Percentiles rank a stretch among this genome's conserved stretches.
phyloP scores from a whole-genome alignment of 1,284 basidiomycete species.

The Papiliotrema fonsecae region DNA sequence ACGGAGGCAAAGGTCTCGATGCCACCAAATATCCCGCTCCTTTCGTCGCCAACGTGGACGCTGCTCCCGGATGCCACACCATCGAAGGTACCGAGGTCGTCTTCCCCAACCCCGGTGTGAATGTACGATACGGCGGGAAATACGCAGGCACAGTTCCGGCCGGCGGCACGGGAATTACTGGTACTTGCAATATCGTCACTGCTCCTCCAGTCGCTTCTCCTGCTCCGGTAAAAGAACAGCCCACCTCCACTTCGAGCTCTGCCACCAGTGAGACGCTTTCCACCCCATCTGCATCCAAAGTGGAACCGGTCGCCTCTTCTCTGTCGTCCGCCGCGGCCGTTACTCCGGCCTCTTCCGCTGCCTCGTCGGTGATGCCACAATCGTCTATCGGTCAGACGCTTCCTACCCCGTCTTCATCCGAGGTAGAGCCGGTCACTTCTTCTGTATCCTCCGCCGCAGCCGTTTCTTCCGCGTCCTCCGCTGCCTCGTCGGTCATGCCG shows the following conservation, averaged over 20 bases:
- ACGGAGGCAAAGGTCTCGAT: slow-evolving; percentile 30
- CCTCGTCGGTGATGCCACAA: background rate
- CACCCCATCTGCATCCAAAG: background rate
- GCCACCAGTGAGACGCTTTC: background rate
- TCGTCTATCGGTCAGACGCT: background rate
- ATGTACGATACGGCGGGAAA: slow-evolving; percentile 29
- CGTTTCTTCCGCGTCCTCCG: background rate
- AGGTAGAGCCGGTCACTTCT: too few species aligned
- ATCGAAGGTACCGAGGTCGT: slow-evolving; percentile 30
- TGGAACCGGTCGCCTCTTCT: too few species aligned
- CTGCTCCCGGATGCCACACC: slow-evolving; percentile 35
- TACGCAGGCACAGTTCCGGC: slow-evolving; percentile 8
- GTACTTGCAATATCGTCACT: background rate
- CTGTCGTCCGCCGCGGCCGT: background rate
- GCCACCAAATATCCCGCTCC: slow-evolving; percentile 30
- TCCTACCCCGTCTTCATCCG: too few species aligned
- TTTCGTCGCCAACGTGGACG: slow-evolving; percentile 47
- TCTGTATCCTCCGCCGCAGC: background rate
- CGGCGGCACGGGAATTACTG: background rate
- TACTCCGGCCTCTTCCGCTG: background rate
- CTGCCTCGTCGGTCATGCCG: background rate
- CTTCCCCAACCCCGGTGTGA: slow-evolving; percentile 39
- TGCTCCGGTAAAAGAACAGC: background rate
- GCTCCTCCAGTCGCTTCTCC: background rate
- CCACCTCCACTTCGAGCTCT: background rate